Evolutionary conservation across 2,329 filamentous ascomycete species (phyloP), one percentile per base, ranked within the genome.

Genomic region (Alternaria sp.): DNA sequence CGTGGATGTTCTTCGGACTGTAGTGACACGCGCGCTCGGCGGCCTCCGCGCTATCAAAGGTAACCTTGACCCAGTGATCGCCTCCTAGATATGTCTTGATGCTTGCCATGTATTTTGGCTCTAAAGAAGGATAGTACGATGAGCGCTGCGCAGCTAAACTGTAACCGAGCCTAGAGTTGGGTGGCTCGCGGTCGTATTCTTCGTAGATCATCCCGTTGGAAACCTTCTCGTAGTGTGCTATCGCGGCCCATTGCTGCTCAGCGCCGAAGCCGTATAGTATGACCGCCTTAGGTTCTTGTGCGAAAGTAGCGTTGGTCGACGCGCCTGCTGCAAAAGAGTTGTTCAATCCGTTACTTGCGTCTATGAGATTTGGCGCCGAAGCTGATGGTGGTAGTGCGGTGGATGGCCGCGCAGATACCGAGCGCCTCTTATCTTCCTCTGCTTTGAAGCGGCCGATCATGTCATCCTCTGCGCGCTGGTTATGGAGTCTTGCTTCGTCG

Each of bases 171-270:
- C 90, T 85, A 62, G 88, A 84, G 55, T 87, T 83, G 3, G 91
- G 90, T n/a, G 94, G 90, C 63, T 91, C 88, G 62, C 94, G 88
- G 8, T 93, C 88, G 78, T 98, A 98, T 79, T 97, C 93, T 80
- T 98, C 94, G 78, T 93, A 93, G 74, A 97, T 92, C 62, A 87
- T 81, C 26, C 93, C 93, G 31, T 80, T 78, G 6, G 91, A 94
- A 40, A 96, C 88, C 60, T 89, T 86, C 80, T 97, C 94, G 80
- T 90, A 98, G 79, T 92, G 91, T 67, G 90, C 88, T 68, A 98
- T 89, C 33, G 93, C 93, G 28, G 93, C 92, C 85, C 95, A 97
- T 72, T 88, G 85, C 7, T 77, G 74, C 4, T 85, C 82, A 84
- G 78, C 88, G 80, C 77, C 86, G 78, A 93, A 97, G 29, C 94